Evolutionary conservation across 139 green algal species (phyloP).

Genomic region (Haematococcus lacustris): DNA sequence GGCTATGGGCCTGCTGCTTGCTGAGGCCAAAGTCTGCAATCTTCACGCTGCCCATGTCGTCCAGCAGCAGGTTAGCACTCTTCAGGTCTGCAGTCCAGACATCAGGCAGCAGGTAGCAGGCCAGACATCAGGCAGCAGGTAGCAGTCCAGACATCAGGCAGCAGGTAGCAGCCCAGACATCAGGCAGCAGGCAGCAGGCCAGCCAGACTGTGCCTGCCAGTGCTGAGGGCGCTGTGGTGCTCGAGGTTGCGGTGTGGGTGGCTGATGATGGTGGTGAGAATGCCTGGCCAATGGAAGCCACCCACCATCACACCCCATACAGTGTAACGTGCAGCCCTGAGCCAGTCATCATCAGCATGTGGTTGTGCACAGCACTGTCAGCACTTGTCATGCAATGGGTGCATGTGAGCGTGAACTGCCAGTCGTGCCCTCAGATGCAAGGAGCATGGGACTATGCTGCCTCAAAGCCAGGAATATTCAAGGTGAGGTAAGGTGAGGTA

Average conservation of each 20-base stretch:
- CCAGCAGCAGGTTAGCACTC: slow-evolving; percentile 59
- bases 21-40: slow-evolving; percentile 49
- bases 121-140: background rate
- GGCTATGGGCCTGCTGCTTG: background rate
- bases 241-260: background rate
- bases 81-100: slow-evolving; percentile 33
- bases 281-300: too few relatives aligned
- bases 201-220: background rate
- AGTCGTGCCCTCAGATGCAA: too few relatives aligned
- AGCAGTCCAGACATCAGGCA: background rate
- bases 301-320: too few relatives aligned
- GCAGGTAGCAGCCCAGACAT: background rate
- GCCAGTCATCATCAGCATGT: too few relatives aligned
- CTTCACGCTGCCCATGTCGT: slow-evolving; percentile 15
- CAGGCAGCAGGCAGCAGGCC: background rate
- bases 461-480: too few relatives aligned
- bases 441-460: too few relatives aligned
- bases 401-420: too few relatives aligned
- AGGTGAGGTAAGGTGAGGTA: too few relatives aligned
- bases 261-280: background rate
- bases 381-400: too few relatives aligned
- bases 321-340: too few relatives aligned
- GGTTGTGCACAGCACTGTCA: too few relatives aligned
- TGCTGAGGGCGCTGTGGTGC: background rate
- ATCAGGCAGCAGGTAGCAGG: background rate